These are phyloP conservation scores for Vaccinium macrocarpon DNA, from an alignment of 148 eudicot species.

Conservation along the genomic window DNA sequence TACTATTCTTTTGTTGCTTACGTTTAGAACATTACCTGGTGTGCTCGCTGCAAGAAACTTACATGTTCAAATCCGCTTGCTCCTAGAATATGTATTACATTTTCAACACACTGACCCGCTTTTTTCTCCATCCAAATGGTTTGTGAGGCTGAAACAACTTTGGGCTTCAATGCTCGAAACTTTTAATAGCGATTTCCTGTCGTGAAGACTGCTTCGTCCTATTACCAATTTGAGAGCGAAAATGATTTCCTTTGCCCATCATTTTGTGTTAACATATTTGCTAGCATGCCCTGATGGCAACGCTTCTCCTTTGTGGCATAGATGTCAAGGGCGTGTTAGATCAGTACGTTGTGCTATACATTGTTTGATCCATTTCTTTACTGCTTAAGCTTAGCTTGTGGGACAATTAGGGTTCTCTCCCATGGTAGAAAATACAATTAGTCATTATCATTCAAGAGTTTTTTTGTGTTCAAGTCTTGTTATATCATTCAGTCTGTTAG, in stretches of 20 bases:
- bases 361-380: not conserved
- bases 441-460: not conserved
- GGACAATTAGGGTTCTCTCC: not conserved
- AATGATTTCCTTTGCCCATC: not conserved
- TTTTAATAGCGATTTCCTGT: not conserved
- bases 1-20: not conserved
- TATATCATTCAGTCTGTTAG: not conserved
- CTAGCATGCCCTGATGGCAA: not conserved
- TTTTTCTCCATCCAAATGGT: too few relatives aligned
- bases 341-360: not conserved
- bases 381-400: not conserved
- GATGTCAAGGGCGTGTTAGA: not conserved
- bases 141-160: not conserved
- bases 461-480: not conserved
- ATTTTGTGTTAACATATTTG: not conserved
- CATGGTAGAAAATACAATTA: not conserved
- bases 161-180: not conserved
- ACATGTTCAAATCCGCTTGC: not conserved
- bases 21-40: not conserved
- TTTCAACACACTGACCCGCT: not conserved
- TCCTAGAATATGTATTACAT: not conserved
- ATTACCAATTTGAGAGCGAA: not conserved
- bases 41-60: not conserved
- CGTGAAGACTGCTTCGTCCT: not conserved
- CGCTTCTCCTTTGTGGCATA: not conserved